Base-by-base conservation (phyloP, 2,329 filamentous ascomycete species). In the Pseudopithomyces maydicus region DNA sequence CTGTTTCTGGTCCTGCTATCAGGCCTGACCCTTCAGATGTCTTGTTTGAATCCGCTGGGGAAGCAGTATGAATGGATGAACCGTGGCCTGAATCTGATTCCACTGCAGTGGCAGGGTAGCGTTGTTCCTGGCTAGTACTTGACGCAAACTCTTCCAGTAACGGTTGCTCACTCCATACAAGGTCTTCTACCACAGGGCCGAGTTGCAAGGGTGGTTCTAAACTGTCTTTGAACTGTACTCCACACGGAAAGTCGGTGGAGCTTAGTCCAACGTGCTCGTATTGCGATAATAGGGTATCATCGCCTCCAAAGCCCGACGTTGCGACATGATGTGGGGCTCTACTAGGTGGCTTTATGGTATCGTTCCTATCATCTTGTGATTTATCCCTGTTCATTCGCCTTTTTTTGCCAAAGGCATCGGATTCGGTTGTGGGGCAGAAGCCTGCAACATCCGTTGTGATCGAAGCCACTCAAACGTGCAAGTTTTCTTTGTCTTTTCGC, bases 391-490 rank as follows among this genome's bases (percentile, higher is more conserved):
- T 58, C 26, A 65, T 74, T 10, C 71, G 68, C 41, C 71, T 70
- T 57, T 68, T 66, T 62, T 74, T 74, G 43, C 44, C 36, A 67
- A 62, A 15, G 69, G 68, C 36, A 57, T 47, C 20, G 64, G 36
- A 36, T 48, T 66, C 22, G 59, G 26, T 44, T 58, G 64, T 41
- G 66, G 62, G 43, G 66, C 33, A 32, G 23, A 57, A 38, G 70
- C 71, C 56, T 74, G 71, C 43, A 51, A 60, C 8, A 73, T 61
- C 15, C 72, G 69, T 38, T 74, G 72, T 35, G 71, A 74, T 11
- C 72, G 69, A 26, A 80, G 68, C 77, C 78, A 80, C 49, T 79
- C 74, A 56, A 80, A 79, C 0, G 78, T 80, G 57, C 78, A 80
- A 14, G 65, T 71, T 56, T 79, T 80, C 43, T 77, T 78, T 42